Evolutionary conservation across 192 early-diverging fungal genomes (phyloP).

Genomic region (Coemansia sp.): DNA sequence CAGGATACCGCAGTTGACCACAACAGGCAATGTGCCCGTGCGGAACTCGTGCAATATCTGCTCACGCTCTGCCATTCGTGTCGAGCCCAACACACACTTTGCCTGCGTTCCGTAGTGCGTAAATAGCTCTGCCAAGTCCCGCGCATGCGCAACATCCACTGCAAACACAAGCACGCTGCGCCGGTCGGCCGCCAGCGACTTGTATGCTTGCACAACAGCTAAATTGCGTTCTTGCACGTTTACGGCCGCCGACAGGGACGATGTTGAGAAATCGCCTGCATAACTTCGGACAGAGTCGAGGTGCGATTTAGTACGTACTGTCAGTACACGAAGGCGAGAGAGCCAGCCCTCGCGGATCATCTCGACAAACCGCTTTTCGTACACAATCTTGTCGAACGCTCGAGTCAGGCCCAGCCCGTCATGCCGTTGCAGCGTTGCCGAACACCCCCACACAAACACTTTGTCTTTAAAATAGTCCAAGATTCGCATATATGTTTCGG

Average conservation of each 20-base stretch:
- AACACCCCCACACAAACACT: conserved; percentile 88
- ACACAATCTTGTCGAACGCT: conserved; percentile 80
- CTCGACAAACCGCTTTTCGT: conserved; percentile 67
- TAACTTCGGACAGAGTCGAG: conserved; percentile 50
- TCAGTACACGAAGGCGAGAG: conserved; percentile 62
- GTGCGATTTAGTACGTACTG: conserved; percentile 62
- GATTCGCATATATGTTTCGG: conserved; percentile 70
- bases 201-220: conserved; percentile 65
- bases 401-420: conserved; percentile 69
- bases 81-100: conserved; percentile 58
- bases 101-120: conserved; percentile 42
- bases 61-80: conserved; percentile 55
- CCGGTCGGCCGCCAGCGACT: conserved; percentile 50
- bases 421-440: conserved; percentile 83
- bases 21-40: conserved; percentile 62
- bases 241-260: conserved; percentile 58
- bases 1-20: conserved; percentile 88
- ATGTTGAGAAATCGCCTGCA: conserved; percentile 63
- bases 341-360: conserved; percentile 88
- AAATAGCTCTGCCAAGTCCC: conserved; percentile 60
- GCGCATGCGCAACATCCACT: conserved; percentile 76
- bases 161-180: conserved; percentile 83
- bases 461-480: conserved; percentile 64
- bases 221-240: conserved; percentile 62
- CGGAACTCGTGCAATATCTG: conserved; percentile 64